These are phyloP conservation scores for Pachyrhizus erosus DNA, from an alignment of 306 rosid species.

Conservation along the genomic window DNA sequence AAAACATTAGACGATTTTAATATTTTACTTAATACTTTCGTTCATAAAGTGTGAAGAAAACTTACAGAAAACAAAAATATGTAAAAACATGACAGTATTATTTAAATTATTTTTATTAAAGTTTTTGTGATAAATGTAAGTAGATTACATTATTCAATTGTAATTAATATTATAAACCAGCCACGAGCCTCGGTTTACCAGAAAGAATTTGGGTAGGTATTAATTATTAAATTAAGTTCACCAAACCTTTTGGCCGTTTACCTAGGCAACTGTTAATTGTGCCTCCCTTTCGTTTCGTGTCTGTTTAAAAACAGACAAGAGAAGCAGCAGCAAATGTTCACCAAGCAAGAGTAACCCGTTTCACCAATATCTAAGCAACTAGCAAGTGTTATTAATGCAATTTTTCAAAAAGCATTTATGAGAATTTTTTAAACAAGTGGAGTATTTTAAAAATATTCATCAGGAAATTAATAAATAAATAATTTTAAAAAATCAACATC, in stretches of 20 bases:
- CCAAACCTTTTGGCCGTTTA: constrained; percentile 18
- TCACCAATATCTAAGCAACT: background rate
- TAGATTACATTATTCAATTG: background rate
- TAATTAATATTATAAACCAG: background rate
- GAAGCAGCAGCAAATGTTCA: constrained; percentile 27
- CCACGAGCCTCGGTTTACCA: constrained; percentile 33
- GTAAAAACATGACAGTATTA: too few species aligned
- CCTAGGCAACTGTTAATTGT: constrained; percentile 38
- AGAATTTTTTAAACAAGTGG: too few species aligned
- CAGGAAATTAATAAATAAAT: too few species aligned
- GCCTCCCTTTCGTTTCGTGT: background rate
- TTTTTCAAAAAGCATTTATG: background rate
- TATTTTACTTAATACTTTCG: too few species aligned
- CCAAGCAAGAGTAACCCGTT: constrained; percentile 12
- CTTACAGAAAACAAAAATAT: too few species aligned
- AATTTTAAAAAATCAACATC: too few species aligned
- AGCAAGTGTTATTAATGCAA: background rate
- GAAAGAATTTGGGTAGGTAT: constrained; percentile 35
- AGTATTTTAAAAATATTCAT: too few species aligned
- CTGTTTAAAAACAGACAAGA: background rate
- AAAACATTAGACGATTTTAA: background rate
- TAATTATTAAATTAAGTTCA: constrained; percentile 31
- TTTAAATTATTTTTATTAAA: too few species aligned
- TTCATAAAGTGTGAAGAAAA: background rate
- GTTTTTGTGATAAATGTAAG: background rate